Percentiles rank a stretch among this genome's conserved stretches.
These are phyloP conservation scores for Curvularia spicifera DNA, from an alignment of 2,329 filamentous ascomycete genomes.

Conservation along the genomic window DNA sequence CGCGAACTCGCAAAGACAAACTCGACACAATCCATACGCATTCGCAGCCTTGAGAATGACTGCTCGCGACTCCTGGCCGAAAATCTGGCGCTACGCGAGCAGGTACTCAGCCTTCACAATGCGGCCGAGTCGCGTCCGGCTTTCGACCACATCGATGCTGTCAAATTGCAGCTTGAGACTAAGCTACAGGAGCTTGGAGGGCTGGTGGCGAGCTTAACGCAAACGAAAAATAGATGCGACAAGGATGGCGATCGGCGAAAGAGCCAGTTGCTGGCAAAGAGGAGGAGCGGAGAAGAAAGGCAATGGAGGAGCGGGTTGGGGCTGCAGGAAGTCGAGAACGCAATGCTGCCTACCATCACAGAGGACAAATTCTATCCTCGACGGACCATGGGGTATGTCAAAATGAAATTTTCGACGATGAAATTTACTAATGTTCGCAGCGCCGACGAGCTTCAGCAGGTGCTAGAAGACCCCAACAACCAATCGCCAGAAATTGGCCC, in stretches of 20 bases:
- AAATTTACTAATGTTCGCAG: conserved; percentile 48
- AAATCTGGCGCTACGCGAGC: conserved; percentile 74
- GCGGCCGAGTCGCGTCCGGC: conserved; percentile 68
- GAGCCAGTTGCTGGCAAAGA: conserved; percentile 57
- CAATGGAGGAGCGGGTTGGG: conserved; percentile 60
- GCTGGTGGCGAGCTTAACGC: conserved; percentile 70
- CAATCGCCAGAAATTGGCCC: conserved; percentile 73
- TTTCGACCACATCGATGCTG: conserved; percentile 70
- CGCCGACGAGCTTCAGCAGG: conserved; percentile 63
- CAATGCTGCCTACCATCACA: conserved; percentile 68
- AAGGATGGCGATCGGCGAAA: conserved; percentile 43
- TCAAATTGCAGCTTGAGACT: conserved; percentile 73
- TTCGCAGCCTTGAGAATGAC: conserved; percentile 78
- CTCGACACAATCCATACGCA: conserved; percentile 76
- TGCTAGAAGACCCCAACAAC: conserved; percentile 60
- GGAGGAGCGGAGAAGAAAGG: conserved; percentile 60
- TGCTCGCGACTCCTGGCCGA: conserved; percentile 77
- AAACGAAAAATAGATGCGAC: conserved; percentile 36
- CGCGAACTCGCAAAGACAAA: conserved; percentile 80
- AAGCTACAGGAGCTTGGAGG: conserved; percentile 74
- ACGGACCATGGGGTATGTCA: conserved; percentile 69
- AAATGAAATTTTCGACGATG: conserved; percentile 6
- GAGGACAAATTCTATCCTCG: conserved; percentile 74
- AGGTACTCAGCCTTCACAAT: conserved; percentile 72
- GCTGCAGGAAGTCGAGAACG: conserved; percentile 55